Base-by-base conservation (phyloP, 352 stramenopile species). In the Saprolegnia parasitica region DNA sequence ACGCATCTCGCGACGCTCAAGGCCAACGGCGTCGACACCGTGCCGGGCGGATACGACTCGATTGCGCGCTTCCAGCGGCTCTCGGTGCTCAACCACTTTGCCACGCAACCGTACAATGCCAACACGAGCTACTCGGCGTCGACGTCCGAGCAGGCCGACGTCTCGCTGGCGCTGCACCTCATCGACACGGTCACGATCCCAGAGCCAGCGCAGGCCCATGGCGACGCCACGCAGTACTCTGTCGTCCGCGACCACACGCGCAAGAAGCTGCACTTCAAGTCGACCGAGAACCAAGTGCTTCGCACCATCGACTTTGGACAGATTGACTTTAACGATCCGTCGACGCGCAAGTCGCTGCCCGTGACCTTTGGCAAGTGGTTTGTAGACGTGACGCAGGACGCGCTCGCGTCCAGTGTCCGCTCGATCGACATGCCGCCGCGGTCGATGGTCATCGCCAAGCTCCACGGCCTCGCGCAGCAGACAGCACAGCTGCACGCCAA, bases 301-400 rank as follows among this genome's bases (percentile, higher is more conserved):
- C 84, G 84, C 32, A 71, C 73, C 5, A 74, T 91, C 49, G 83
- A 84, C 54, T 64, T 91, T 24, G 79, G 78, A 52, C 68, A 78
- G 62, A 8, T 91, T 15, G 81, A 89, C 50, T 91, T 88, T 71
- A 60, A 58, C 3, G 68, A 80, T 39, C 60, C 58, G 0, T 24
- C 75, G 20, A 81, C 76, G 47, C 84, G 84, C 15, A 72, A 74
- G 18, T 50, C 83, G 23, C 77, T 91, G 23, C 79, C 84, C 1
- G 76, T 91, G 15, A 88, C 81, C n/a, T 85, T 81, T 32, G 84
- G 84, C 1, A 71, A 80, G 67, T 91, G 84, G 84, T 86, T 80
- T 62, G 73, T 88, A 21, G 81, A 91, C 26, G 73, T 86, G 1
- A 91, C 84, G 1, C 37, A 72, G 0, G 68, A 77, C 20, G 60